Base-by-base conservation (phyloP, 176 grass and related monocot species). In the Ampelocalamus luodianensis region DNA sequence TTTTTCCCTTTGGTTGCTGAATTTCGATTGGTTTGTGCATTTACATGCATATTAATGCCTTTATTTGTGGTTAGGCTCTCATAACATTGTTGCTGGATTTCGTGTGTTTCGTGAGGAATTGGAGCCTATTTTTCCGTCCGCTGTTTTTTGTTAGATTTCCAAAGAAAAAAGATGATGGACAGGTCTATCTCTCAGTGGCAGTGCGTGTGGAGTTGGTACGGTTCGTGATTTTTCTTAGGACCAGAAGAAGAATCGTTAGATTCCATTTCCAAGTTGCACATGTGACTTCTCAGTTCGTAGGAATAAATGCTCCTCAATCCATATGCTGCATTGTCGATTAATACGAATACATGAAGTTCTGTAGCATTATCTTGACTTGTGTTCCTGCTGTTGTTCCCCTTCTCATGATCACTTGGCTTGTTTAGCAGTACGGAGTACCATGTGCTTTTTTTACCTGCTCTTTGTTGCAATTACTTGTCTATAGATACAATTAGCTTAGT, bases 181-280 rank as follows among this genome's bases (percentile, higher is more conserved):
- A 12, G 2, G 6, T 46, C 18, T 82, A 15, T 26, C 27, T 46
- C 48, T 26, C 37, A 44, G 40, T 77, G 39, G 54, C 55, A 50
- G 26, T 49, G 78, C 79, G 45, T 56, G 59, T 77, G 65, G 71
- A 68, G 20, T 60, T 60, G 51, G 78, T 76, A 26, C 23, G 6
- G 18, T 36, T 81, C 39, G 2, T 75, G 60, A n/a, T 17, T 48
- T 69, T n/a, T 69, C 45, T 29, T 29, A 37, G 49, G 62, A 46
- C 18, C 24, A 51, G 11, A 49, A 22, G 18, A 78, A 1, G 11
- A 81, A 67, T 36, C 22, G n/a, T 54, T 51, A 29, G 32, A 39
- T 65, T 34, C 32, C 32, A 34, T 34, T 34, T 34, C 32, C 32
- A 34, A 34, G 32, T 34, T 34, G 32, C 32, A 34, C 2, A 34